Evolutionary conservation across 148 eudicot genomes (phyloP), one percentile per base, ranked within the genome.

Genomic region (Chenopodium formosanum): DNA sequence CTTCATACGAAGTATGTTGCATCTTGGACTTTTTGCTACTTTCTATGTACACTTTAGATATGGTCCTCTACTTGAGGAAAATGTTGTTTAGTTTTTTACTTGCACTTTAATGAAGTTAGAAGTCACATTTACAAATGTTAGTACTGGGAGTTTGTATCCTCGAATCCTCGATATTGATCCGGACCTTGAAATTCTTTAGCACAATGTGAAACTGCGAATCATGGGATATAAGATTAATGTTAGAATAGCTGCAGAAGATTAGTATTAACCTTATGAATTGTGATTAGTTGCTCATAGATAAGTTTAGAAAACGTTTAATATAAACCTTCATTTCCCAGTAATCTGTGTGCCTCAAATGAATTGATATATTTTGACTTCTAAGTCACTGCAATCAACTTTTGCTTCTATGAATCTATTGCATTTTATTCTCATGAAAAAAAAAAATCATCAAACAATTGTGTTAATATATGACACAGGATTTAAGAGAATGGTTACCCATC

Each of bases 401-500:
- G 14, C 53, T 50, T 50, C 53, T 50, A 40, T 40, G 7, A 40
- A 40, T 40, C 44, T 40, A 40, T 40, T 40, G 44, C 44, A 0
- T 0, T 40, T 40, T 6, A 37, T 40, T 40, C 44, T 40, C 44
- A 40, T 40, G 6, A 0, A 5, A 40, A 37, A 6, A 40, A 5
- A 40, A 40, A 40, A 5, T 40, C 0, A 40, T 40, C 44, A 40
- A 40, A 5, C 52, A 31, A 53, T 66, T 17, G 67, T 34, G 32
- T 78, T 53, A 4, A 74, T 10, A 16, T 31, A 2, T 76, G 40
- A 44, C 79, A 71, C 83, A 75, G 84, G 75, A 48, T 64, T 73
- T 81, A 72, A 83, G 78, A 64, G 84, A 78, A 70, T 84, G 78
- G 93, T 92, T 73, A 88, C 89, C 78, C 89, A 90, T 72, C 81